A percentile compares a stretch with the other conserved stretches of the same genome.
Conservation (phyloP, 2,329 filamentous ascomycete genomes). For the Fusarium sambucinum region DNA sequence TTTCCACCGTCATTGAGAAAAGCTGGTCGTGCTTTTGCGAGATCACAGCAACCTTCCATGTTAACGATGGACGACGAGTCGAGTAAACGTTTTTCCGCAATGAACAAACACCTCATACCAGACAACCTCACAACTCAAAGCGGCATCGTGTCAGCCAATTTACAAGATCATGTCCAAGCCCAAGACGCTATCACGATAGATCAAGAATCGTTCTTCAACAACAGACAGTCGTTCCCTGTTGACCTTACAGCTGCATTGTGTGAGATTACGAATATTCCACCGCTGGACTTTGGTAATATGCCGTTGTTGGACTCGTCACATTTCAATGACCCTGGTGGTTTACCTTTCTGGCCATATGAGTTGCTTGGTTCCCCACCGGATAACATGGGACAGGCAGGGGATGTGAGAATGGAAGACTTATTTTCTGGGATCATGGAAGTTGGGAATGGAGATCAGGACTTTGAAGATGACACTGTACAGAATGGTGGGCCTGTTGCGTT, state of each 20-base stretch:
- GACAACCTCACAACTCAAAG: background rate
- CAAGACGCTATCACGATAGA: background rate
- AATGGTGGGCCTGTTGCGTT: background rate
- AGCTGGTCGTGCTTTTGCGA: background rate
- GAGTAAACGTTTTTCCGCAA: background rate
- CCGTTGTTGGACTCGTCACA: constrained; percentile 10
- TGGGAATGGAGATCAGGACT: background rate
- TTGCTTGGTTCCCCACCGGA: background rate
- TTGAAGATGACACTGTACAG: accelerated
- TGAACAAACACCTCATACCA: constrained; percentile 13
- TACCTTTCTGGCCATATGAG: constrained; percentile 18
- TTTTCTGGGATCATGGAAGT: background rate
- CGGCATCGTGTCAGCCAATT: accelerated
- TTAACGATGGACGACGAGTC: background rate
- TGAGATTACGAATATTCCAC: constrained; percentile 27
- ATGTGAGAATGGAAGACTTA: background rate
- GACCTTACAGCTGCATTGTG: constrained; percentile 10
- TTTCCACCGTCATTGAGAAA: constrained; percentile 38
- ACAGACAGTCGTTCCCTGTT: background rate
- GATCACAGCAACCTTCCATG: background rate
- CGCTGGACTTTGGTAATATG: constrained; percentile 12
- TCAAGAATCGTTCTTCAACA: constrained; percentile 18
- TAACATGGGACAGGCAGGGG: accelerated
- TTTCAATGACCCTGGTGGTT: background rate
- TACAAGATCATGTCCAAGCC: background rate